Evolutionary conservation across 75 land plant genomes (phyloP).

Genomic region (Chamaecyparis obtusa): DNA sequence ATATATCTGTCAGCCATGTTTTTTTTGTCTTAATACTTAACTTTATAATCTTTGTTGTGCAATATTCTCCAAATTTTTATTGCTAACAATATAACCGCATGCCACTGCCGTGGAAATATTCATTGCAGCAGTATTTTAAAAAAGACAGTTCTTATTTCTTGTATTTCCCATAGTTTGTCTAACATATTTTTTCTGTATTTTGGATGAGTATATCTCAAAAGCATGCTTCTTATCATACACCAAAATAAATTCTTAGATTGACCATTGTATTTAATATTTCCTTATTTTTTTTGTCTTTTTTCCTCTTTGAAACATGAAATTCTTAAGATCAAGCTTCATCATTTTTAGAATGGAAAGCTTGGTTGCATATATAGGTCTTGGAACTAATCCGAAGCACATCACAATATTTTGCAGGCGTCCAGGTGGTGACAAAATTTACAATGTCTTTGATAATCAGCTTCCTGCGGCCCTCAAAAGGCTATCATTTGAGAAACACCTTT

Average conservation of each 20-base stretch:
- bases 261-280: neutral
- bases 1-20: neutral
- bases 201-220: neutral
- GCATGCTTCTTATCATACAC: neutral
- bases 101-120: too few species aligned
- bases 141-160: neutral
- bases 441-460: slow-evolving; percentile 87
- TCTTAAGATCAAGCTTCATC: neutral
- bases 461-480: slow-evolving; percentile 93
- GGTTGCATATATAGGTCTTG: neutral
- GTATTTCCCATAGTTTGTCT: neutral
- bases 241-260: neutral
- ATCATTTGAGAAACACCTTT: slow-evolving; percentile 92
- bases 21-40: neutral
- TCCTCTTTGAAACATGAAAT: neutral
- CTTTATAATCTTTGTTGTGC: neutral
- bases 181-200: neutral
- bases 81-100: too few species aligned
- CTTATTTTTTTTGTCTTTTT: neutral
- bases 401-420: slow-evolving; percentile 59
- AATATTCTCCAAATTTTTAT: too few species aligned
- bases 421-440: slow-evolving; percentile 92
- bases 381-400: neutral
- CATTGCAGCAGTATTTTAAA: neutral
- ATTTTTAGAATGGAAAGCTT: neutral